A percentile compares a stretch with the other conserved stretches of the same genome.
These are phyloP conservation scores for Lactarius vividus DNA, from an alignment of 768 basidiomycete genomes.

Conservation along the genomic window DNA sequence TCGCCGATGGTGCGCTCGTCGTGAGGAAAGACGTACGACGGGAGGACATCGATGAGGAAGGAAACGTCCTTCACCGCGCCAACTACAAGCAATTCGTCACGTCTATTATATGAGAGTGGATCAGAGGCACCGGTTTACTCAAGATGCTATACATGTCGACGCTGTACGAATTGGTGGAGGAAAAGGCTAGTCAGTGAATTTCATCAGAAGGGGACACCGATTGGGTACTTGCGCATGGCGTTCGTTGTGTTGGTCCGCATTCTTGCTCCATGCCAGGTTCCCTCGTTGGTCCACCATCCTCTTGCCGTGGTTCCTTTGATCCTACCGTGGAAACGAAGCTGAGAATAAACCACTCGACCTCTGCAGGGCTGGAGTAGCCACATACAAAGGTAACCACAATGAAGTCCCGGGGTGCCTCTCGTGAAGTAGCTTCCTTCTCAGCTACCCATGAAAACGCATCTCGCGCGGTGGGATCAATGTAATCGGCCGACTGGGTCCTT, in stretches of 20 bases:
- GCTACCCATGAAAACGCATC: conserved; percentile 34
- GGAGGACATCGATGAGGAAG: conserved; percentile 77
- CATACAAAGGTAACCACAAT: conserved; percentile 49
- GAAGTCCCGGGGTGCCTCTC: conserved; percentile 38
- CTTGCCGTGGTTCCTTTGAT: conserved; percentile 53
- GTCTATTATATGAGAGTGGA: neutral
- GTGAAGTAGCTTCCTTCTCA: conserved; percentile 25
- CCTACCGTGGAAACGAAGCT: conserved; percentile 33
- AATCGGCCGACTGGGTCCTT: conserved; percentile 36
- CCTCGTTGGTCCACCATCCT: conserved; percentile 38
- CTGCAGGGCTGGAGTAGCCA: neutral
- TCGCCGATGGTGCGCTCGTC: conserved; percentile 57
- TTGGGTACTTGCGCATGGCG: conserved; percentile 40
- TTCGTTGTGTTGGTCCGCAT: conserved; percentile 39
- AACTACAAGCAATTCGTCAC: conserved; percentile 31
- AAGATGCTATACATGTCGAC: conserved; percentile 51
- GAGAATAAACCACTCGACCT: neutral
- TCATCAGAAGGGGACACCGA: neutral
- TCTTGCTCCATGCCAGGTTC: conserved; percentile 40
- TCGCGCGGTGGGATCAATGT: conserved; percentile 36
- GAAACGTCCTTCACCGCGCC: conserved; percentile 77
- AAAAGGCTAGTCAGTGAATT: conserved; percentile 24
- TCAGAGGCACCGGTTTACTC: conserved; percentile 33
- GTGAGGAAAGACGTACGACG: conserved; percentile 67
- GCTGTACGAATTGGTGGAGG: conserved; percentile 21